Conservation (phyloP, 169 alveolate species). For the Cryptosporidium canis region DNA sequence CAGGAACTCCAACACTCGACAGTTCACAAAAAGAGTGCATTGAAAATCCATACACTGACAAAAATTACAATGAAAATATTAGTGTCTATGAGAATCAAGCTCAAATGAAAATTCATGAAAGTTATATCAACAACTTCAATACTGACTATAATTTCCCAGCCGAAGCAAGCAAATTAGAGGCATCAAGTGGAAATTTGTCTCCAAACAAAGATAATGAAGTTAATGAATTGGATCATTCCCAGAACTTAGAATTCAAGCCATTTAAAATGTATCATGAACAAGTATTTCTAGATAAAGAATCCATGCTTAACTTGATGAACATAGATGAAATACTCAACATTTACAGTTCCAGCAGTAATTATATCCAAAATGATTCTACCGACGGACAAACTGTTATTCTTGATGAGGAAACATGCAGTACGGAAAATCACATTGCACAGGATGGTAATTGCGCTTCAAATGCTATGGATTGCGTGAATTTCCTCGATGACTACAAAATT, state of each 20-base stretch:
- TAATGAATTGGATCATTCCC: not conserved
- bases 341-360: not conserved
- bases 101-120: not conserved
- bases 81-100: not conserved
- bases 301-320: slow-evolving; percentile 13
- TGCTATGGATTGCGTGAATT: not conserved
- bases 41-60: not conserved
- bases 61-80: not conserved
- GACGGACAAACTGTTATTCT: slow-evolving; percentile 46
- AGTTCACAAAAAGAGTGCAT: not conserved
- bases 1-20: not conserved
- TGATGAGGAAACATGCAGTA: slow-evolving; percentile 18
- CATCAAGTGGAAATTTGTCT: not conserved
- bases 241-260: slow-evolving; percentile 38
- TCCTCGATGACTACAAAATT: slow-evolving; percentile 22
- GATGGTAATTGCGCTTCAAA: not conserved
- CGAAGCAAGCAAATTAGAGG: not conserved
- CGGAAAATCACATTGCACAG: not conserved
- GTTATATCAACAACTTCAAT: slow-evolving; percentile 21
- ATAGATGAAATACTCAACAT: slow-evolving; percentile 10
- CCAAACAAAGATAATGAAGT: not conserved
- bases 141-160: not conserved
- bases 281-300: slow-evolving; percentile 36
- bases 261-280: slow-evolving; percentile 47
- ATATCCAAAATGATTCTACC: slow-evolving; percentile 12